phyloP scores from a whole-genome alignment of 768 basidiomycete species.

The Filobasidium wieringae region DNA sequence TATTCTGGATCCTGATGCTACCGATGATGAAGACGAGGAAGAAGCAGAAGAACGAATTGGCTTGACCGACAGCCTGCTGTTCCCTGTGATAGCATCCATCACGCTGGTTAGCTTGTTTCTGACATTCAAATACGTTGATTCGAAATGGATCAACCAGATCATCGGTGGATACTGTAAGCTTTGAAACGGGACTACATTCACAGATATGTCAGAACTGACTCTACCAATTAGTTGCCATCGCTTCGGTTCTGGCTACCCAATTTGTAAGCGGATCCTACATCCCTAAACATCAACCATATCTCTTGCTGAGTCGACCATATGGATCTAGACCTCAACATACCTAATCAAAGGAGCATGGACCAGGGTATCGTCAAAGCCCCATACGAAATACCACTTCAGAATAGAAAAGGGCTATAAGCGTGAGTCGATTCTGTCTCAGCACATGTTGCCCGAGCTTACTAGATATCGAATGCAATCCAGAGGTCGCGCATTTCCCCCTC shows the following conservation, averaged over 20 bases:
- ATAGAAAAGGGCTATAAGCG: conserved; percentile 26
- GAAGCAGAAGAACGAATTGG: conserved; percentile 48
- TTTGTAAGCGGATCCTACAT: too few relatives aligned
- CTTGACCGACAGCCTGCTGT: conserved; percentile 34
- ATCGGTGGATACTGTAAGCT: conserved; percentile 44
- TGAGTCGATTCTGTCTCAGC: conserved; percentile 19
- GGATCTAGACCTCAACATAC: conserved; percentile 20
- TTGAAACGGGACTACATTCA: conserved; percentile 43
- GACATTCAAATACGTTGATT: conserved; percentile 62
- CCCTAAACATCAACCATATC: too few relatives aligned
- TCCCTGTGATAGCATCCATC: conserved; percentile 49
- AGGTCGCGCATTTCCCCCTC: conserved; percentile 38
- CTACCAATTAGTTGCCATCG: background rate
- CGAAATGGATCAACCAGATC: conserved; percentile 68
- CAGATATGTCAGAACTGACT: conserved; percentile 47
- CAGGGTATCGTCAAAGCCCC: background rate
- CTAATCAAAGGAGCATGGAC: conserved; percentile 50
- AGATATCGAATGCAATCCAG: conserved; percentile 14
- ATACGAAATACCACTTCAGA: conserved; percentile 24
- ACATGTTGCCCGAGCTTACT: background rate
- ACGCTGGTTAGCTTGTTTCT: conserved; percentile 58
- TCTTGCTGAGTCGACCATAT: conserved; percentile 14
- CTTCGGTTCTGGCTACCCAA: background rate
- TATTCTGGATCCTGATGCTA: conserved; percentile 18
- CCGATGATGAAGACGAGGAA: conserved; percentile 46